These are phyloP conservation scores for Stropharia rugosoannulata DNA, from an alignment of 768 basidiomycete species.

Conservation along the genomic window DNA sequence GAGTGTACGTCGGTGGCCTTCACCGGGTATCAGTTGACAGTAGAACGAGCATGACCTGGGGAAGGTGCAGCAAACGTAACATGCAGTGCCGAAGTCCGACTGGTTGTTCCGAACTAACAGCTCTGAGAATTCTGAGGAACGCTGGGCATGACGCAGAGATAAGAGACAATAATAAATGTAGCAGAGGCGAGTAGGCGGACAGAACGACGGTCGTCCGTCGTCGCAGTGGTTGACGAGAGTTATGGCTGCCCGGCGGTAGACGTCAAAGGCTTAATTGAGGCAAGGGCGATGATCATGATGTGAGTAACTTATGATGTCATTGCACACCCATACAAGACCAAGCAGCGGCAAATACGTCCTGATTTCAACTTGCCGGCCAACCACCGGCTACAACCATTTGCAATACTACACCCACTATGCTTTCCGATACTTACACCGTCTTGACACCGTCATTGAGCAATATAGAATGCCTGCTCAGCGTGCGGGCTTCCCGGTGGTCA, in stretches of 20 bases:
- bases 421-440: neutral
- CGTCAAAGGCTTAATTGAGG: conserved; percentile 2
- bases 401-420: neutral
- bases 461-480: neutral
- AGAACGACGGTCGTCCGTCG: neutral
- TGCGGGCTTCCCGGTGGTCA: too few species aligned
- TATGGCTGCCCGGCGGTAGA: neutral
- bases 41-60: too few species aligned
- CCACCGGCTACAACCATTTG: neutral
- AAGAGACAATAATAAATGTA: too few species aligned
- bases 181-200: too few species aligned
- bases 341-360: conserved; percentile 3
- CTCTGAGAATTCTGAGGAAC: too few species aligned
- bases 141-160: too few species aligned
- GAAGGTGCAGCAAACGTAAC: too few species aligned
- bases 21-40: too few species aligned
- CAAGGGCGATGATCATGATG: neutral
- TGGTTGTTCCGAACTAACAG: too few species aligned
- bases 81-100: too few species aligned
- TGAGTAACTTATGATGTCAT: conserved; percentile 2
- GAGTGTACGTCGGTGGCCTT: too few species aligned
- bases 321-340: neutral
- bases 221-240: neutral
- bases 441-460: neutral
- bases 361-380: neutral